Conservation (phyloP, 1,284 basidiomycete species). For the Microbotryomycetes sp. region DNA sequence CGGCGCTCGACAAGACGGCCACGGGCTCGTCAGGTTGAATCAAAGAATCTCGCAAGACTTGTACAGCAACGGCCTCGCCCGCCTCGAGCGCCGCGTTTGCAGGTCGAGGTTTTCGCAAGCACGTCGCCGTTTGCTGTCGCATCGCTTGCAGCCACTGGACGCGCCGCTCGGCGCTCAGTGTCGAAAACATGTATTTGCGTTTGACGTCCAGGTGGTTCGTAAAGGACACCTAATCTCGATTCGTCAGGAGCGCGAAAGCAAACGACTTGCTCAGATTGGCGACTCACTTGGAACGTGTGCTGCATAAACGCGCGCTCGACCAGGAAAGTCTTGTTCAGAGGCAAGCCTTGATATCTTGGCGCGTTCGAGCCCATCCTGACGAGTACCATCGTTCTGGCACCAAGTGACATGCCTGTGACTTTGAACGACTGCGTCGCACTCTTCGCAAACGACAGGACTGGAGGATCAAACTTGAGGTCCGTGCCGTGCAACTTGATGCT, state of each 20-base stretch:
- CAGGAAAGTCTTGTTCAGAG: conserved; percentile 62
- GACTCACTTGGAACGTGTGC: conserved; percentile 26
- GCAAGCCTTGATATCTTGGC: conserved; percentile 66
- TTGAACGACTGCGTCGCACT: conserved; percentile 76
- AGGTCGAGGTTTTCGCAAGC: conserved; percentile 37
- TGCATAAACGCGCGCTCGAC: conserved; percentile 87
- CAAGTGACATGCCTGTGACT: conserved; percentile 71
- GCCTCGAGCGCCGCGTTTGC: conserved; percentile 52
- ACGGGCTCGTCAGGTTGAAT: conserved; percentile 45
- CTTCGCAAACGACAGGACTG: conserved; percentile 65
- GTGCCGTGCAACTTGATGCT: conserved; percentile 73
- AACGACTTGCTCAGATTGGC: neutral
- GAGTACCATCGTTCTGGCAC: conserved; percentile 65
- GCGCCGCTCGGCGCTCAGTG: conserved; percentile 64
- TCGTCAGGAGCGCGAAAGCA: neutral
- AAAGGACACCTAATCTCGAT: conserved; percentile 65
- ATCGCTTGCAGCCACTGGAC: conserved; percentile 67
- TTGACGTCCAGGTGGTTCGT: conserved; percentile 58
- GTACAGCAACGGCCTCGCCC: conserved; percentile 64
- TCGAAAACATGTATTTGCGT: conserved; percentile 86
- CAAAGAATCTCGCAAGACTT: conserved; percentile 73
- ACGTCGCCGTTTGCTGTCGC: conserved; percentile 57
- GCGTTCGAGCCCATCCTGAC: conserved; percentile 71
- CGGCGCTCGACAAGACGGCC: conserved; percentile 18
- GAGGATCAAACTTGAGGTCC: conserved; percentile 76